phyloP scores from a whole-genome alignment of 345 rosid species.

The Chamaenerion angustifolium region DNA sequence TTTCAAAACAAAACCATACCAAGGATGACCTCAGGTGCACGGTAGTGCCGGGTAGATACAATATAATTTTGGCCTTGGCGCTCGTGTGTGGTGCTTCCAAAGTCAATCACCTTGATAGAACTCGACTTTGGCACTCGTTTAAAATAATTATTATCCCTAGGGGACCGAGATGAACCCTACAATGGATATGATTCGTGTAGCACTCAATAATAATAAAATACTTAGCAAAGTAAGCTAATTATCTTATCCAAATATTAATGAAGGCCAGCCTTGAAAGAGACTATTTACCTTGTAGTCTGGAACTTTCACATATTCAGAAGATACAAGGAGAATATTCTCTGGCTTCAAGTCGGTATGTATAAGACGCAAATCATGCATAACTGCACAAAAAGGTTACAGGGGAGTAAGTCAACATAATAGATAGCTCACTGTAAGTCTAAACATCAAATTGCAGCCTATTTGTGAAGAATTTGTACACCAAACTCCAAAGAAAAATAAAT shows the following conservation, averaged over 20 bases:
- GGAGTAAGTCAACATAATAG: neutral
- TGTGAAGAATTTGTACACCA: neutral
- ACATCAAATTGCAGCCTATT: neutral
- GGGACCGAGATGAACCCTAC: constrained; percentile 21
- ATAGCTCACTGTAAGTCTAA: neutral
- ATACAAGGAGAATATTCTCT: constrained; percentile 49
- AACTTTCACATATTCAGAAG: constrained; percentile 41
- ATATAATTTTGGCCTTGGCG: constrained; percentile 39
- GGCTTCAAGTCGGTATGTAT: constrained; percentile 65
- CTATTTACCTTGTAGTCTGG: constrained; percentile 40
- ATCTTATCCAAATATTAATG: neutral
- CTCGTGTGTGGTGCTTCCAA: constrained; percentile 58
- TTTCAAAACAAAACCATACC: constrained; percentile 15
- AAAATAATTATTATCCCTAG: constrained; percentile 16
- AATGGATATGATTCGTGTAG: neutral
- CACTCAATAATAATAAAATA: neutral
- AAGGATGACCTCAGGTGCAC: constrained; percentile 63
- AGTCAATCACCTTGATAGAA: constrained; percentile 66
- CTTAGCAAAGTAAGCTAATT: neutral
- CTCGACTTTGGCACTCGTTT: constrained; percentile 60
- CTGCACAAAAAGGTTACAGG: constrained; percentile 21
- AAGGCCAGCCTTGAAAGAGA: neutral
- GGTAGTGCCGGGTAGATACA: constrained; percentile 61
- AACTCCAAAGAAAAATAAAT: too few species aligned
- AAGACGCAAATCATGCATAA: constrained; percentile 49